phyloP scores from a whole-genome alignment of 495 filamentous ascomycete genomes.

The Pseudomonodictys pantanalensis region DNA sequence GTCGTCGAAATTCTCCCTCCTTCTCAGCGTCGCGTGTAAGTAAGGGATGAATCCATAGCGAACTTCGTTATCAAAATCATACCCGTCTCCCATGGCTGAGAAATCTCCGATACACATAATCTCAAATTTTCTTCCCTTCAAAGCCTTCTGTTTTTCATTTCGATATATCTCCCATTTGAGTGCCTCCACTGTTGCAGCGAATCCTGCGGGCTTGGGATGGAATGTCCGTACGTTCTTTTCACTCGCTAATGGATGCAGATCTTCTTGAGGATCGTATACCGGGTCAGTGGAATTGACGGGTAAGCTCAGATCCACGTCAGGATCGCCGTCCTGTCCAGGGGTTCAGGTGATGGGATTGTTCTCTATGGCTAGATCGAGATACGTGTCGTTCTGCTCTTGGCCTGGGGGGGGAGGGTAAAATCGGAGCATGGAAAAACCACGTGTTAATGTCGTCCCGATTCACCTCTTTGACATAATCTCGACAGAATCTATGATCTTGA shows the following conservation, averaged over 20 bases:
- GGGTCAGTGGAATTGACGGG: neutral
- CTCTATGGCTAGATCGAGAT: neutral
- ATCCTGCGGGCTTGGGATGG: conserved; percentile 9
- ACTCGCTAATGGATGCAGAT: neutral
- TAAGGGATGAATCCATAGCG: conserved; percentile 8
- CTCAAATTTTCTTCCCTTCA: neutral
- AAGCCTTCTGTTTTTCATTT: neutral
- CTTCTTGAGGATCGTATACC: too few species aligned
- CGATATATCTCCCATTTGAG: neutral
- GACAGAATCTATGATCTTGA: conserved; percentile 9
- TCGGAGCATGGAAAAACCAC: conserved; percentile 1
- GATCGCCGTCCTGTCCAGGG: neutral
- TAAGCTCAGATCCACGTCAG: neutral
- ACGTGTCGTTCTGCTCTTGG: neutral
- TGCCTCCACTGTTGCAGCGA: neutral
- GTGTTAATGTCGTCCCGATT: neutral
- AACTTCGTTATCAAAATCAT: neutral
- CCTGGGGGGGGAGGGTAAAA: neutral
- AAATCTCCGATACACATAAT: conserved; percentile 13
- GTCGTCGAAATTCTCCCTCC: neutral
- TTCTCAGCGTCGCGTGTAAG: neutral
- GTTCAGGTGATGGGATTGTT: neutral
- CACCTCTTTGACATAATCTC: conserved; percentile 1
- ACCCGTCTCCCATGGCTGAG: neutral
- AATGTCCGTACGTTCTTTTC: neutral